These are phyloP conservation scores for Zymoseptoria pseudotritici DNA, from an alignment of 2,329 filamentous ascomycete genomes.

Conservation along the genomic window DNA sequence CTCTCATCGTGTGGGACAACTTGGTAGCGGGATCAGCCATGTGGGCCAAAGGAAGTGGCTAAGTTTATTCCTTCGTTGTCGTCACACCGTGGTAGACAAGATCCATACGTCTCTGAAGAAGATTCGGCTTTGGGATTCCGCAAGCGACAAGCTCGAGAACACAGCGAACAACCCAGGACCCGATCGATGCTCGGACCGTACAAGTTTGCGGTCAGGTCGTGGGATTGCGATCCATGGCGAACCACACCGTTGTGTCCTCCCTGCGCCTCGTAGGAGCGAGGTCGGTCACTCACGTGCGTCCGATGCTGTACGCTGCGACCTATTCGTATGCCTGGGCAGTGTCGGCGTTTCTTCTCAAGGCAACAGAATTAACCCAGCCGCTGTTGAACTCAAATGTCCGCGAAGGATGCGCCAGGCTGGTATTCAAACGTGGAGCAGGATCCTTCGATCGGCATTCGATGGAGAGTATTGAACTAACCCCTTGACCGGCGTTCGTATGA, in stretches of 20 bases:
- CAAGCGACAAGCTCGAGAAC: not conserved
- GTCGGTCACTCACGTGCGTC: not conserved
- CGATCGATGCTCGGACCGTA: not conserved
- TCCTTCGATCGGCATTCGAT: not conserved
- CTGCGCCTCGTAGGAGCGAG: not conserved
- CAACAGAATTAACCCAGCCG: not conserved
- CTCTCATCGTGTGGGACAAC: not conserved
- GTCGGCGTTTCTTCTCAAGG: not conserved
- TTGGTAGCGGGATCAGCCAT: not conserved
- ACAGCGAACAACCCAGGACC: not conserved
- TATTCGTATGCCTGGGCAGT: not conserved
- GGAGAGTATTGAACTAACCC: not conserved
- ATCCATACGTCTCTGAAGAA: too few species aligned
- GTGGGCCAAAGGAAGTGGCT: not conserved
- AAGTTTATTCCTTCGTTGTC: not conserved
- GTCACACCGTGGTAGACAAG: not conserved
- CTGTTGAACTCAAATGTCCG: not conserved
- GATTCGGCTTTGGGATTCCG: not conserved
- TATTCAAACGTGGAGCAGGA: not conserved
- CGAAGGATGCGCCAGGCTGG: not conserved
- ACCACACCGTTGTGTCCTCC: not conserved
- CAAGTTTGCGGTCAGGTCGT: not conserved
- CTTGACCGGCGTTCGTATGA: not conserved
- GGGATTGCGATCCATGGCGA: not conserved
- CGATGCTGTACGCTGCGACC: not conserved